Percentiles rank a stretch among this genome's conserved stretches.
Conservation (phyloP, 2,329 filamentous ascomycete species). For the Gyromitra esculenta region DNA sequence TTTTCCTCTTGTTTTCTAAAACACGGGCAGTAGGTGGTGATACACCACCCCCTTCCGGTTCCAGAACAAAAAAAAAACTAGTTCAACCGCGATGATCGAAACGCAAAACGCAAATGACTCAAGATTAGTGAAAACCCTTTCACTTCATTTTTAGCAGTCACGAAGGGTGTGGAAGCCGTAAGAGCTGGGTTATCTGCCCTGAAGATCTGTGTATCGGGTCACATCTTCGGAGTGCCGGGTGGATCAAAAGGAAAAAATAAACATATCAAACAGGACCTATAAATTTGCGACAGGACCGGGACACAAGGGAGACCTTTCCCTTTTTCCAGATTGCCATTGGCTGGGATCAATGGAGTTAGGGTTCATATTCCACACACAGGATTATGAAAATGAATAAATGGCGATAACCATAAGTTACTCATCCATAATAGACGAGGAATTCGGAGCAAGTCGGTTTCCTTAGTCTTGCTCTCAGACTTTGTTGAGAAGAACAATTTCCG, state of each 20-base stretch:
- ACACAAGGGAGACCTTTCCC: constrained; percentile 42
- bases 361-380: constrained; percentile 11
- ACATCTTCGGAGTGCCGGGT: constrained; percentile 39
- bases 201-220: constrained; percentile 50
- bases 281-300: constrained; percentile 42
- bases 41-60: constrained; percentile 24
- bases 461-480: constrained; percentile 38
- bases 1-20: constrained; percentile 17
- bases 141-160: constrained; percentile 41
- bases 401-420: constrained; percentile 35
- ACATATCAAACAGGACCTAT: constrained; percentile 51
- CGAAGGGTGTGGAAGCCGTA: constrained; percentile 21
- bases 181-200: constrained; percentile 40
- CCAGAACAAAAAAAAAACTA: constrained; percentile 13
- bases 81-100: constrained; percentile 22
- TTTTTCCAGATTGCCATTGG: constrained; percentile 49
- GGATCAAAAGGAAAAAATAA: constrained; percentile 49
- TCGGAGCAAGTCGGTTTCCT: constrained; percentile 45
- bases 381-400: neutral
- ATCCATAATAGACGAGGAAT: constrained; percentile 40
- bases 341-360: constrained; percentile 32
- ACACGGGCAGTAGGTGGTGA: neutral
- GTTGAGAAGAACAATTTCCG: constrained; percentile 49
- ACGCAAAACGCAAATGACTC: constrained; percentile 49
- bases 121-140: constrained; percentile 35